Evolutionary conservation across 306 rosid species (phyloP).

Genomic region (Senna tora): DNA sequence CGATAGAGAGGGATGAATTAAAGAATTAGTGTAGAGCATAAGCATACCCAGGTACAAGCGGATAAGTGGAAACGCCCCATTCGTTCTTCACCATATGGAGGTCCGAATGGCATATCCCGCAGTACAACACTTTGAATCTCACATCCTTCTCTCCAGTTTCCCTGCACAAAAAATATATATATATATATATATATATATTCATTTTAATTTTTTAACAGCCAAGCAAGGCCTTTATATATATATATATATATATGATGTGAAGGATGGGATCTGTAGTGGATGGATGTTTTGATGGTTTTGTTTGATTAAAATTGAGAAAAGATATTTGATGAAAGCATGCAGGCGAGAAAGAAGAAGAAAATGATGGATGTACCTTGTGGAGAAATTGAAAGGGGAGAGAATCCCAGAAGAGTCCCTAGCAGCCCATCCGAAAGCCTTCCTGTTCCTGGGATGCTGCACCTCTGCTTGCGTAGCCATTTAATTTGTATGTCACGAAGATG

Average conservation of each 20-base stretch:
- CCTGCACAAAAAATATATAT: slow-evolving; percentile 8
- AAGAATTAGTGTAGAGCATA: not conserved
- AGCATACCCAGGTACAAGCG: slow-evolving; percentile 55
- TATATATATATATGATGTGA: too few species aligned
- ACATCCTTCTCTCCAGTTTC: slow-evolving; percentile 50
- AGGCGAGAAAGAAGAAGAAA: not conserved
- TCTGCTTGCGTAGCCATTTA: slow-evolving; percentile 39
- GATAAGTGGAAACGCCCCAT: slow-evolving; percentile 45
- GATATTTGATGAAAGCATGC: not conserved
- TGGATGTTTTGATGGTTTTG: too few species aligned
- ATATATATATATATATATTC: not conserved
- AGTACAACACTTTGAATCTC: slow-evolving; percentile 45
- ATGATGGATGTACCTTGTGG: slow-evolving; percentile 41
- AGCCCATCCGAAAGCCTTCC: slow-evolving; percentile 53
- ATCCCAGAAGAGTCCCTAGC: slow-evolving; percentile 46
- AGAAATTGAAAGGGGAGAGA: slow-evolving; percentile 59
- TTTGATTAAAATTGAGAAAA: too few species aligned
- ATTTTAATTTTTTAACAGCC: not conserved
- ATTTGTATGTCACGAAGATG: not conserved
- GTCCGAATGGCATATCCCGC: slow-evolving; percentile 65
- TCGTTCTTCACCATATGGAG: slow-evolving; percentile 50
- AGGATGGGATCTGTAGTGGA: too few species aligned
- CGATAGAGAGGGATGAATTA: not conserved
- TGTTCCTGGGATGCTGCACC: slow-evolving; percentile 39
- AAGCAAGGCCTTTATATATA: too few species aligned